Conservation (phyloP, 306 rosid species). For the Quercus bicolor region DNA sequence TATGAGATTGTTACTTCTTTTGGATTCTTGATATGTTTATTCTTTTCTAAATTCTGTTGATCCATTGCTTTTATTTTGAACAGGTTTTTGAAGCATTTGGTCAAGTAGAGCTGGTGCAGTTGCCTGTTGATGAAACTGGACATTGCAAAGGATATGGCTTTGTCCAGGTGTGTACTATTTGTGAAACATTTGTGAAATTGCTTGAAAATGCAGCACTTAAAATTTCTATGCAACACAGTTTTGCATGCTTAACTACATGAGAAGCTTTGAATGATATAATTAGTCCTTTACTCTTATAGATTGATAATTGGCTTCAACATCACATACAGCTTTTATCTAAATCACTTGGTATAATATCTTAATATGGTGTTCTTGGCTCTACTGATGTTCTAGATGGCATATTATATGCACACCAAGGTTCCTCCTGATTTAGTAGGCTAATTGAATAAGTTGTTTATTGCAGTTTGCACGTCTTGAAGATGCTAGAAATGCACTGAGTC, state of each 20-base stretch:
- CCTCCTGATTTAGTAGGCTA: slow-evolving; percentile 25
- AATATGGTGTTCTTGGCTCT: slow-evolving; percentile 9
- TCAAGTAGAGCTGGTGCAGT: slow-evolving; percentile 86
- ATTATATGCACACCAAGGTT: slow-evolving; percentile 19
- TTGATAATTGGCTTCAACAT: background rate
- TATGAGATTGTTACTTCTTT: background rate
- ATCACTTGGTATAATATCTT: background rate
- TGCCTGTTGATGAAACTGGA: slow-evolving; percentile 89
- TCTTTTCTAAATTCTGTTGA: slow-evolving; percentile 8
- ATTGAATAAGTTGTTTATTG: slow-evolving; percentile 28
- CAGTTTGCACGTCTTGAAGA: slow-evolving; percentile 93
- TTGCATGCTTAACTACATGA: background rate
- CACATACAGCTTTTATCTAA: background rate
- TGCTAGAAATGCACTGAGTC: slow-evolving; percentile 81
- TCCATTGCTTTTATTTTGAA: slow-evolving; percentile 8
- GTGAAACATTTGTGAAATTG: background rate
- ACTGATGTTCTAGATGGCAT: slow-evolving; percentile 14
- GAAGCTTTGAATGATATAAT: background rate
- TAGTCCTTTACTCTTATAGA: background rate
- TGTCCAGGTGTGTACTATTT: slow-evolving; percentile 62
- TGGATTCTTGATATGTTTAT: background rate
- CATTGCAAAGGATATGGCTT: slow-evolving; percentile 94
- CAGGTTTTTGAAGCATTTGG: slow-evolving; percentile 99
- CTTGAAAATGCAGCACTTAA: background rate
- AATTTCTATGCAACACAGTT: background rate